These are phyloP conservation scores for Westerdykella ornata DNA, from an alignment of 2,329 filamentous ascomycete species.

Conservation along the genomic window DNA sequence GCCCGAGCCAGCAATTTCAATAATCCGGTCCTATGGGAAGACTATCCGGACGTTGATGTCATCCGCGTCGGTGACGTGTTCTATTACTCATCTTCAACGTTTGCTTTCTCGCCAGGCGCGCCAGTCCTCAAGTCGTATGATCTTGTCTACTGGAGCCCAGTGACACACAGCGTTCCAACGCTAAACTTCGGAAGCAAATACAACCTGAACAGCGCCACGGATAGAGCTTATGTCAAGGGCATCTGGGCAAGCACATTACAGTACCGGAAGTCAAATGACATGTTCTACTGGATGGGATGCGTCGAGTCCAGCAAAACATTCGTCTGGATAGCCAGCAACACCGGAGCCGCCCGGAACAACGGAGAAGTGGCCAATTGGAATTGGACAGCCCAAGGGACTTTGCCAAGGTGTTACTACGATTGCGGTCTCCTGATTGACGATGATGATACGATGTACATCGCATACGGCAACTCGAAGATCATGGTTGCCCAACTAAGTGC, in stretches of 20 bases:
- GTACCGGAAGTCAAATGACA: constrained; percentile 45
- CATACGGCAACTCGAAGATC: constrained; percentile 47
- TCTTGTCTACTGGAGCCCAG: constrained; percentile 46
- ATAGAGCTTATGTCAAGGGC: constrained; percentile 47
- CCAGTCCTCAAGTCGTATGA: constrained; percentile 52
- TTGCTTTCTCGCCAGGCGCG: constrained; percentile 52
- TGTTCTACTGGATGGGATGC: constrained; percentile 55
- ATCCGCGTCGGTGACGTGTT: constrained; percentile 46
- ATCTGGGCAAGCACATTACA: constrained; percentile 52
- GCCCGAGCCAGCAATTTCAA: constrained; percentile 25
- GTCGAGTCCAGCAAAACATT: constrained; percentile 48
- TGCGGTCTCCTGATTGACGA: constrained; percentile 53
- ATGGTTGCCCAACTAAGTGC: constrained; percentile 47
- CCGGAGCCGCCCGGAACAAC: constrained; percentile 32
- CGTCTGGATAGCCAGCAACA: constrained; percentile 46
- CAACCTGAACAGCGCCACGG: constrained; percentile 39
- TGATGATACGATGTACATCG: constrained; percentile 54
- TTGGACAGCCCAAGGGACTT: constrained; percentile 38
- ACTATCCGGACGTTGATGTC: constrained; percentile 52
- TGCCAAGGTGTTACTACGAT: constrained; percentile 52
- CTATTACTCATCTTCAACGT: constrained; percentile 52
- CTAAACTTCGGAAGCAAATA: constrained; percentile 42
- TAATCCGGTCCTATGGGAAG: constrained; percentile 52
- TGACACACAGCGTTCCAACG: constrained; percentile 35
- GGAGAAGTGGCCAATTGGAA: constrained; percentile 29